Base-by-base conservation (phyloP, 108 stramenopile species). In the Cyclotella kingstonii region DNA sequence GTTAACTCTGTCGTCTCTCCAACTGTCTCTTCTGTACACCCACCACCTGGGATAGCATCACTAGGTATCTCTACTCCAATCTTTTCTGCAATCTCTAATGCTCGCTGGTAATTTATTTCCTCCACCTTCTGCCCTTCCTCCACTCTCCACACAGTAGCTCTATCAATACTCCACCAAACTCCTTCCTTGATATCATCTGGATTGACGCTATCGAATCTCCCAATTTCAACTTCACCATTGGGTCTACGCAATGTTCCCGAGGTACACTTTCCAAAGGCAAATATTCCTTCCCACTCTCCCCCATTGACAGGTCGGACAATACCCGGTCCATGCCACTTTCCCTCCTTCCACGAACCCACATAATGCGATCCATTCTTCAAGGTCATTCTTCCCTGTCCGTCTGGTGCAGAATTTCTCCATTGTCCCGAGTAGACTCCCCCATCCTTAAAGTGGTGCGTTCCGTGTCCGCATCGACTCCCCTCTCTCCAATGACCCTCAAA, bases 381-480 rank as follows among this genome's bases (percentile, higher is more conserved):
- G 1, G 72, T 73, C 72, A 73, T 73, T 40, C 60, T 73, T 10
- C 80, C 80, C 17, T 68, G 66, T 7, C 80, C 80, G 38, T 81
- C 72, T 14, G 77, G 76, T 0, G 73, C 73, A 22, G 71, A 76
- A 41, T 70, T 70, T 3, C 58, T 36, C 80, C 80, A 81, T 38
- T 77, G 65, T 9, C 80, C 80, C 35, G 68, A 72, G 52, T 81
- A 81, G 15, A 77, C 77, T 6, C 73, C 69, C 15, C 77, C 77
- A 36, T 81, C 74, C 36, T 69, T 64, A 34, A 78, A 81, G 19
- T 68, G 60, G 28, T 81, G 73, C 0, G 77, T 81, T 11, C 80
- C 80, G 14, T 63, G 41, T 0, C 80, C 80, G 23, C 34, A 67
- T 26, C 75, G 76, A 29, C 60, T 53, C 18, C 77, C 80, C 10